Conservation (phyloP, 1,284 basidiomycete genomes). For the Omphalotus olearius region DNA sequence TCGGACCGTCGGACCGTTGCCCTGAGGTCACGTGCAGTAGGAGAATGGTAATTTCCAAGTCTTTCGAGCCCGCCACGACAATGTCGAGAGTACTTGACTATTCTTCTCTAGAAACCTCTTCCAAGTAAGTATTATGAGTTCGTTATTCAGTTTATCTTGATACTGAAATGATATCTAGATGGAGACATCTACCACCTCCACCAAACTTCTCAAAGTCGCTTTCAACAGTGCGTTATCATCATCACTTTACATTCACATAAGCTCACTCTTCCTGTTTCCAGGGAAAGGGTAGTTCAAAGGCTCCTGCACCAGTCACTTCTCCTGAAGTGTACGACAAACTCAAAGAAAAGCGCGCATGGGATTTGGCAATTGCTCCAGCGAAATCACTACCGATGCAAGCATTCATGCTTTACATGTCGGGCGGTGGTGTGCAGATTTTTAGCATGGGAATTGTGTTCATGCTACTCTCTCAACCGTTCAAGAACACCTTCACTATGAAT, state of each 20-base stretch:
- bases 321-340: constrained; percentile 56
- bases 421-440: constrained; percentile 89
- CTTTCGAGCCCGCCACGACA: constrained; percentile 2
- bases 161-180: constrained; percentile 32
- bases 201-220: constrained; percentile 52
- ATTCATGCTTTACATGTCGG: constrained; percentile 96
- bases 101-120: constrained; percentile 29
- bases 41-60: background rate
- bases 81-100: constrained; percentile 27
- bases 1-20: too few relatives aligned
- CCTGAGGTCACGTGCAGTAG: background rate
- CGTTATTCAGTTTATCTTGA: background rate
- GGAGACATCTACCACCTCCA: constrained; percentile 56
- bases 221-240: constrained; percentile 25
- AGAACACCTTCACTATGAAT: constrained; percentile 74
- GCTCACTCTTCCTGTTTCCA: constrained; percentile 18
- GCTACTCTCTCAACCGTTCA: constrained; percentile 79
- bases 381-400: constrained; percentile 92
- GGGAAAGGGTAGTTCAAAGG: constrained; percentile 39
- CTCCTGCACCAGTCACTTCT: constrained; percentile 25
- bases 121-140: constrained; percentile 25
- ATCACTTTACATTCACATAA: constrained; percentile 1
- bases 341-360: constrained; percentile 84
- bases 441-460: constrained; percentile 92
- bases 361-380: constrained; percentile 78